Evolutionary conservation across 108 stramenopile genomes (phyloP), one percentile per base, ranked within the genome.

Genomic region (Fistulifera solaris): DNA sequence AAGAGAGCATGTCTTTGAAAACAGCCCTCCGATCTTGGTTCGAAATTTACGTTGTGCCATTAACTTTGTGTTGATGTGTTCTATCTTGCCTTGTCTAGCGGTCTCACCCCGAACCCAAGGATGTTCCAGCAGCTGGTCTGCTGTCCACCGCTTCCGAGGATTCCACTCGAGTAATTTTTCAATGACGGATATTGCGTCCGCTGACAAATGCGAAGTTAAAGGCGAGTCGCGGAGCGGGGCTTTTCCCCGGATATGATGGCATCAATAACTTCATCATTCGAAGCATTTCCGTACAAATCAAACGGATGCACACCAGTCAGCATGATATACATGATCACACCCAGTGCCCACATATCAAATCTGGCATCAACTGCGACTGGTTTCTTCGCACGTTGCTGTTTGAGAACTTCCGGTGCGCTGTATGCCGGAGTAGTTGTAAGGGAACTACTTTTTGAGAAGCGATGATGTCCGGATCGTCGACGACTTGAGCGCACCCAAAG

Each of bases 311-410:
- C 63, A 28, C 89, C 93, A 12, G 83, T 83, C n/a, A 94, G 70
- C 89, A 94, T 87, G 54, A 94, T 91, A 52, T 91, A 94, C 13
- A 94, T 62, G 60, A 94, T 89, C 11, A 94, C 77, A 6, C 93
- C 93, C 18, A 94, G 63, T 1, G 77, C 77, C 88, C 88, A 89
- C 81, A 89, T 83, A 55, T 87, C 84, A 38, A 67, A 52, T 11
- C 68, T 65, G 27, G 76, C 13, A 25, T 57, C 56, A 11, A 57
- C 21, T 35, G 31, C 31, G 8, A 3, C 31, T 2, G 2, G 3
- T 54, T 38, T 14, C 27, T 39, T 16, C 16, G 2, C 16, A 2
- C 16, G 14, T 54, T 38, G 14, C 2, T 17, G 7, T 38, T 54
- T 15, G 62, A 89, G 68, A 14, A 75, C 71, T 59, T 85, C 88